Base-by-base conservation (phyloP, 805 yeast genomes). In the Suhomyces tanzawaensis region DNA sequence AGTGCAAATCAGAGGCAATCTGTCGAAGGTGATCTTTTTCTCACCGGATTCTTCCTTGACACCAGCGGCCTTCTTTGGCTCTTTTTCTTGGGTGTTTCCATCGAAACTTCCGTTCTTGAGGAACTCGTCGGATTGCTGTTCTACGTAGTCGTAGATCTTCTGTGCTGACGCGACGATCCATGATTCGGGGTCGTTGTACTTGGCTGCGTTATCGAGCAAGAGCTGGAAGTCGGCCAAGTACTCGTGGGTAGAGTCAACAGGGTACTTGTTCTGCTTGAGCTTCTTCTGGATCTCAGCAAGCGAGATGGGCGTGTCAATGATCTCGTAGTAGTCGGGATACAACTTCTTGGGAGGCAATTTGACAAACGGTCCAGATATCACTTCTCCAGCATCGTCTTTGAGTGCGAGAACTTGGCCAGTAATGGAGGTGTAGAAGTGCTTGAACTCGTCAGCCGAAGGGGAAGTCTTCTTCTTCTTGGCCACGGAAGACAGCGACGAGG, bases 81-180 rank as follows among this genome's bases (percentile, higher is more conserved):
- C 33, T 19, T 40, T 35, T 28, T 21, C 27, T 12, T 17, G 30
- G 12, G 36, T 23, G n/a, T n/a, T n/a, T n/a, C n/a, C n/a, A n/a
- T n/a, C n/a, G n/a, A n/a, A n/a, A n/a, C n/a, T n/a, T n/a, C n/a
- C n/a, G 19, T 51, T 38, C 21, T 24, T 33, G 13, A 62, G 62
- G 22, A 56, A 63, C 37, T 70, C 68, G 16, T 62, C 51, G 2
- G 71, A 66, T 48, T 74, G 78, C 19, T 74, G 72, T 34, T 71
- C 62, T 11, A 84, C 86, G 50, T 73, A 77, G 17, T 77, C 72
- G 34, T 67, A 68, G 33, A 87, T 74, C 40, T 66, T 69, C 12
- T 60, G 56, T 2, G 95, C 82, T 55, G 84, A 85, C 30, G 66
- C 67, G 1, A 85, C 91, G 36, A 88, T 82, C 53, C 78, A 66